Evolutionary conservation across 208 protist genomes (phyloP), one percentile per base, ranked within the genome.

Genomic region (Crithidia sp.): DNA sequence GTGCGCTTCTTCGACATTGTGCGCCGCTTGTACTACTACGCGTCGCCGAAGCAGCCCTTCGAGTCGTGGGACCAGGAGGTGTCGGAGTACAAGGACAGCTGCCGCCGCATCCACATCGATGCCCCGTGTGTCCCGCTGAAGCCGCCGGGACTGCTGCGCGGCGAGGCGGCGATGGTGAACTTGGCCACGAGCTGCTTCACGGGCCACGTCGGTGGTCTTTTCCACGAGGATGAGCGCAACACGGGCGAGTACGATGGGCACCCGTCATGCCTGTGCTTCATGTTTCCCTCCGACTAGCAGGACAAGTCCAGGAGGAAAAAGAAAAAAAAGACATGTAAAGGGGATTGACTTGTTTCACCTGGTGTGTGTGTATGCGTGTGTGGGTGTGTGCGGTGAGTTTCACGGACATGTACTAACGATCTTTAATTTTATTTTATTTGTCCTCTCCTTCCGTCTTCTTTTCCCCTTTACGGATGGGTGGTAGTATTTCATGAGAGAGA

Each of bases 71-170:
- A 86, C 53, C 71, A 82, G 58, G 89, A 91, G 61, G 80, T 94
- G 59, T 82, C 83, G 45, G 86, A 90, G 73, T 91, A 81, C 83
- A 94, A 87, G 81, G 86, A 85, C 59, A 90, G 86, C 68, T 94
- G 89, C 67, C 89, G 86, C 45, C 84, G 86, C 59, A 67, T 87
- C 19, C 79, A 84, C 74, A 54, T 93, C 50, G 60, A 76, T 13
- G 74, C 52, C 8, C 59, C 62, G n/a, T 19, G 52, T 60, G 72
- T 81, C 59, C 70, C 67, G 17, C 71, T 67, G 19, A 67, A 71
- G 49, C 81, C 82, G 41, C 74, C 81, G 4, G 64, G 40, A 7
- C 19, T 68, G 53, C 58, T 86, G 13, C 53, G 66, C 8, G 57
- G 71, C 28, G 77, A 81, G 52, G 55, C 65, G 0, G 75, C 71